Evolutionary conservation across 805 yeast genomes (phyloP).

Genomic region (Schizosaccharomyces pombe): DNA sequence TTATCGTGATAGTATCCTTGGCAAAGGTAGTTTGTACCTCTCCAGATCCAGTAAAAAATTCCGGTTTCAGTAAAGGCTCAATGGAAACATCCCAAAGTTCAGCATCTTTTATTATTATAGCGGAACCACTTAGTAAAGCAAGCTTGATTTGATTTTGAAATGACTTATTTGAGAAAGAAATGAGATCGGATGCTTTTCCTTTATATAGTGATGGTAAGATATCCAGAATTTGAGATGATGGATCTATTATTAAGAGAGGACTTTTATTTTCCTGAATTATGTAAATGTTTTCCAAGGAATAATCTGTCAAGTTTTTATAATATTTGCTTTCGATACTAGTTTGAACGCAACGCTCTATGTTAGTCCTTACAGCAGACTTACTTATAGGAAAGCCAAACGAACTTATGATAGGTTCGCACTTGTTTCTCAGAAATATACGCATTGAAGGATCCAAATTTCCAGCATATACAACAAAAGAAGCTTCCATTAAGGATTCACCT

Average conservation of each 20-base stretch:
- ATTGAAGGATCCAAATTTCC: slow-evolving; percentile 39
- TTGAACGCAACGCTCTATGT: too few relatives aligned
- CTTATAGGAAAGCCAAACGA: too few relatives aligned
- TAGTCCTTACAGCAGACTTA: too few relatives aligned
- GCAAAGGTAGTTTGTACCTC: slow-evolving; percentile 40
- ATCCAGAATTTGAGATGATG: slow-evolving; percentile 21
- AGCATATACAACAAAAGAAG: slow-evolving; percentile 37
- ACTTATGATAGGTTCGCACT: too few relatives aligned
- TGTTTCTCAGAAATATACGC: too few relatives aligned
- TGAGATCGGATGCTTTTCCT: slow-evolving; percentile 18
- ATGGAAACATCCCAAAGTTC: slow-evolving; percentile 60
- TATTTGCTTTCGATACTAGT: too few relatives aligned
- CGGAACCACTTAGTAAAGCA: slow-evolving; percentile 63
- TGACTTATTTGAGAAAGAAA: slow-evolving; percentile 51
- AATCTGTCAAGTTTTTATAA: too few relatives aligned
- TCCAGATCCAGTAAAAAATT: slow-evolving; percentile 44
- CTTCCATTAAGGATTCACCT: slow-evolving; percentile 43
- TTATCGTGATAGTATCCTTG: slow-evolving; percentile 37
- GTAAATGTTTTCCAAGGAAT: slow-evolving; percentile 39
- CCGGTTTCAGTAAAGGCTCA: slow-evolving; percentile 35
- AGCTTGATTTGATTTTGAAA: slow-evolving; percentile 51
- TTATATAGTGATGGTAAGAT: slow-evolving; percentile 10
- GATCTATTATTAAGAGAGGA: slow-evolving; percentile 50
- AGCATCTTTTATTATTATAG: slow-evolving; percentile 50
- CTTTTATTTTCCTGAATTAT: slow-evolving; percentile 22